These are phyloP conservation scores for Aureobasidium musti DNA, from an alignment of 2,329 filamentous ascomycete genomes.

Conservation along the genomic window DNA sequence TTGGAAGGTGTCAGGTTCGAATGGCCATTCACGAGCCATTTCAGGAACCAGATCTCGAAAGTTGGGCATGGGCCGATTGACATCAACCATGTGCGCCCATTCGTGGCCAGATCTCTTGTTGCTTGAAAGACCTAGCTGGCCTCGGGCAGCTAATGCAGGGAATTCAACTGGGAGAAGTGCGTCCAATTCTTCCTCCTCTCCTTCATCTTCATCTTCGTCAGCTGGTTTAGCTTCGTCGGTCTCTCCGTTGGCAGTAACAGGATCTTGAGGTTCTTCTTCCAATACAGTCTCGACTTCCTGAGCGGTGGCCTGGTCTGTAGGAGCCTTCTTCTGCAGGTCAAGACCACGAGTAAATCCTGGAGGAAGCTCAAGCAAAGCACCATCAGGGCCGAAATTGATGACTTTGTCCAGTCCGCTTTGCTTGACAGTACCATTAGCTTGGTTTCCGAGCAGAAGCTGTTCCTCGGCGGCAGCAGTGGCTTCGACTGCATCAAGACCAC, in stretches of 20 bases:
- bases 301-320: conserved; percentile 56
- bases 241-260: conserved; percentile 38
- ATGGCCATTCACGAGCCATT: conserved; percentile 95
- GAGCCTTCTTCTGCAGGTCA: conserved; percentile 64
- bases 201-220: conserved; percentile 42
- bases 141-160: conserved; percentile 81
- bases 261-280: conserved; percentile 46
- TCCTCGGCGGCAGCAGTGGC: conserved; percentile 82
- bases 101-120: conserved; percentile 75
- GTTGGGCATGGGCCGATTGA: conserved; percentile 90
- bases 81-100: conserved; percentile 98
- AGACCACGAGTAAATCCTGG: conserved; percentile 82
- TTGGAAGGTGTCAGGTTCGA: conserved; percentile 96
- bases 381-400: conserved; percentile 77
- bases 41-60: conserved; percentile 91
- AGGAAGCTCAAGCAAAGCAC: conserved; percentile 75
- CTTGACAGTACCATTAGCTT: conserved; percentile 46
- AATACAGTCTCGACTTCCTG: conserved; percentile 70
- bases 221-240: conserved; percentile 49
- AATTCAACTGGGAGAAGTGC: conserved; percentile 89
- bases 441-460: conserved; percentile 56
- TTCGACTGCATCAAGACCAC: conserved; percentile 83
- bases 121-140: conserved; percentile 70
- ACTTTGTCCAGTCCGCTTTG: conserved; percentile 70
- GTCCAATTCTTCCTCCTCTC: conserved; percentile 69